Evolutionary conservation across 2,329 filamentous ascomycete species (phyloP).

Genomic region (Aaosphaeria pasadenensis): DNA sequence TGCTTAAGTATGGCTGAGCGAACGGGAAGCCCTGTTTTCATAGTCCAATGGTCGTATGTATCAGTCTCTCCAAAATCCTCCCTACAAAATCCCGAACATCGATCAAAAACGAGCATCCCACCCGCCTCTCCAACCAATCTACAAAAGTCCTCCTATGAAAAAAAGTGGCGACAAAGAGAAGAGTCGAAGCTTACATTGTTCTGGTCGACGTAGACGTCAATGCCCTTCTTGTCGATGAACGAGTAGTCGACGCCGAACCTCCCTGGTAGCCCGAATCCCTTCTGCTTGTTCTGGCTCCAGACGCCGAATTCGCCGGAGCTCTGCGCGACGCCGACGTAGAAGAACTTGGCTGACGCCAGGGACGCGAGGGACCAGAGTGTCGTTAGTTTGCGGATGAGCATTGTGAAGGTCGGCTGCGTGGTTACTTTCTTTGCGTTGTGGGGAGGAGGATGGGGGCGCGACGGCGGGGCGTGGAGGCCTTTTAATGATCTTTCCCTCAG

Average conservation of each 20-base stretch:
- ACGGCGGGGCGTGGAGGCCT: too few species aligned
- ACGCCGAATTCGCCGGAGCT: conserved; percentile 13
- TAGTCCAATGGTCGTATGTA: too few species aligned
- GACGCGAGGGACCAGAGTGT: conserved; percentile 1
- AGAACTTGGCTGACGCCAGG: conserved; percentile 7
- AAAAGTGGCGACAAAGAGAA: too few species aligned
- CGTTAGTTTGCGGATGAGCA: conserved; percentile 4
- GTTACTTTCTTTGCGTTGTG: too few species aligned
- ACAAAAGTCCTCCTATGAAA: not conserved
- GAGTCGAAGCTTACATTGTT: conserved; percentile 3
- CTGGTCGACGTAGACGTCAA: conserved; percentile 47
- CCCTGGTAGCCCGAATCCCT: conserved; percentile 43
- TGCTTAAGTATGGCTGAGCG: too few species aligned
- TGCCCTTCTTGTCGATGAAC: conserved; percentile 45
- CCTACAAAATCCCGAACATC: too few species aligned
- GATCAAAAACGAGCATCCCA: too few species aligned
- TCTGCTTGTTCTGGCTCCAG: conserved; percentile 3
- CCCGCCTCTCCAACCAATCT: not conserved
- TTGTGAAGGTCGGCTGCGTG: too few species aligned
- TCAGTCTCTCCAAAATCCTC: too few species aligned
- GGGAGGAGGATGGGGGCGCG: too few species aligned
- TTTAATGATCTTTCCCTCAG: too few species aligned
- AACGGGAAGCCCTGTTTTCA: too few species aligned
- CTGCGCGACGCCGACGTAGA: conserved; percentile 11
- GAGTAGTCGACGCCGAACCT: conserved; percentile 48